Evolutionary conservation across 768 basidiomycete species (phyloP).

Genomic region (Mycena pura): DNA sequence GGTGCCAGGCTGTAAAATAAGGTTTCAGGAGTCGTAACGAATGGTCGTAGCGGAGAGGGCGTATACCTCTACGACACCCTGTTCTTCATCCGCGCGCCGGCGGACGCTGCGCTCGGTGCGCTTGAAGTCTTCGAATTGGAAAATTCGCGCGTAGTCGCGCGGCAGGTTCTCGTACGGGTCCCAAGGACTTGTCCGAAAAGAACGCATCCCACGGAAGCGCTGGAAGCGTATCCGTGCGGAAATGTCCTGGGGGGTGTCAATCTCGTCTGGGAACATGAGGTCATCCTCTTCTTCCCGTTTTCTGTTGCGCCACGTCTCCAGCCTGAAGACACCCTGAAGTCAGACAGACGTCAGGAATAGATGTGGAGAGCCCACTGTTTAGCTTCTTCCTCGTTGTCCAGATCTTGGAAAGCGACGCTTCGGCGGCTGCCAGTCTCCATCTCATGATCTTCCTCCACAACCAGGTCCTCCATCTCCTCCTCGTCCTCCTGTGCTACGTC

Average conservation of each 20-base stretch:
- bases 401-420: conserved; percentile 71
- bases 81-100: conserved; percentile 69
- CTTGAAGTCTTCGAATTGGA: conserved; percentile 95
- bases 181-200: conserved; percentile 96
- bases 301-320: conserved; percentile 72
- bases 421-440: conserved; percentile 62
- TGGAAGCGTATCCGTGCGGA: conserved; percentile 86
- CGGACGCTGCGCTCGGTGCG: conserved; percentile 78
- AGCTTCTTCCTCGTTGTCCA: conserved; percentile 85
- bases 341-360: conserved; percentile 14
- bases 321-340: conserved; percentile 46
- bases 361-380: conserved; percentile 66
- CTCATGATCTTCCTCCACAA: conserved; percentile 60
- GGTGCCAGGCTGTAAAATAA: conserved; percentile 67
- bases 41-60: background rate
- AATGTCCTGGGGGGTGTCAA: conserved; percentile 90
- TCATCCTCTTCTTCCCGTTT: conserved; percentile 83
- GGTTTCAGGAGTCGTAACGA: too few relatives aligned
- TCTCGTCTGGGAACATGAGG: conserved; percentile 91
- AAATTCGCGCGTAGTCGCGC: conserved; percentile 91
- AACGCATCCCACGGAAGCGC: conserved; percentile 88
- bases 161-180: conserved; percentile 97
- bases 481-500: conserved; percentile 58
- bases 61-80: conserved; percentile 67
- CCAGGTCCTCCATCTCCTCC: conserved; percentile 67